Evolutionary conservation across 257 asterid species (phyloP).

Genomic region (Cordia subcordata): DNA sequence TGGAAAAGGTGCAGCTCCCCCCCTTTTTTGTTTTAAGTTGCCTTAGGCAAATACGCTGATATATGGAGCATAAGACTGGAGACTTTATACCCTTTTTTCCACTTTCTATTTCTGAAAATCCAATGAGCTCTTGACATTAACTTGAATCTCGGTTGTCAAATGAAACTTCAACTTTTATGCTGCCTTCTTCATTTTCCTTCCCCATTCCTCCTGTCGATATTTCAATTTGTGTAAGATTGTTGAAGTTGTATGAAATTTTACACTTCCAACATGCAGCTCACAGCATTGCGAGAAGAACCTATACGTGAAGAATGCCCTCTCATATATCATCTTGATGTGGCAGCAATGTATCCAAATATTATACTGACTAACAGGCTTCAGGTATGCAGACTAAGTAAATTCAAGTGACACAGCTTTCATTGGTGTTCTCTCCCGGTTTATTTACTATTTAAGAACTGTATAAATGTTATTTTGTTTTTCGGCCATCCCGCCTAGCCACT

Average conservation of each 20-base stretch:
- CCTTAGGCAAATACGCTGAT: not conserved
- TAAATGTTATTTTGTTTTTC: not conserved
- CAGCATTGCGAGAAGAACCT: constrained; percentile 66
- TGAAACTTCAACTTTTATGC: no score
- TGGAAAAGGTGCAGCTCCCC: constrained; percentile 68
- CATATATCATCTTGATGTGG: constrained; percentile 98
- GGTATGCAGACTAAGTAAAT: constrained; percentile 44
- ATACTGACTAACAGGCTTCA: constrained; percentile 97
- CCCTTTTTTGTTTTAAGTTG: not conserved
- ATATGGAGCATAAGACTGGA: no score
- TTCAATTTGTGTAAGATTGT: not conserved
- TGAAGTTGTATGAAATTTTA: constrained; percentile 7
- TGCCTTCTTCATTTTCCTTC: constrained; percentile 8
- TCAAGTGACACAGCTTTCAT: constrained; percentile 14
- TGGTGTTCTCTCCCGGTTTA: constrained; percentile 4
- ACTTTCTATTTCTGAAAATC: not conserved
- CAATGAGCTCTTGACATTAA: not conserved
- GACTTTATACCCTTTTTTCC: not conserved
- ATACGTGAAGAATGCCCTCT: constrained; percentile 87
- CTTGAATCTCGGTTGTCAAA: no score
- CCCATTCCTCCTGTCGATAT: not conserved
- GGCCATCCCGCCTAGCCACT: not conserved
- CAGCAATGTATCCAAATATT: constrained; percentile 99
- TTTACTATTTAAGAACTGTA: constrained; percentile 8
- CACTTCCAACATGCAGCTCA: constrained; percentile 55